phyloP scores from a whole-genome alignment of 2,329 filamentous ascomycete genomes.

The Fusarium sp. region DNA sequence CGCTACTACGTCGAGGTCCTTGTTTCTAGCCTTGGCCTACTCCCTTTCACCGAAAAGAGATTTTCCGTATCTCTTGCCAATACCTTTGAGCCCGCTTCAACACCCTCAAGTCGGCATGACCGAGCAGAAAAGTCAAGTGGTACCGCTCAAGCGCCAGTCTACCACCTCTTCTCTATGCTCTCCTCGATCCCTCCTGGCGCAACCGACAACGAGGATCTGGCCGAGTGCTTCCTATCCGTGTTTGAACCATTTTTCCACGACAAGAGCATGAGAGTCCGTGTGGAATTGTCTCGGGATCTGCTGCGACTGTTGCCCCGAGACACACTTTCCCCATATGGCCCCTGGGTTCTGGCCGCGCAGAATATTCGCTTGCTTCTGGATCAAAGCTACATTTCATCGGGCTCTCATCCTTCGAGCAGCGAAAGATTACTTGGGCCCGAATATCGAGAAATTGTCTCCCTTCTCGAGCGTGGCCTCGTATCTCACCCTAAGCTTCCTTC shows the following conservation, averaged over 20 bases:
- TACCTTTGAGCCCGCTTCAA: constrained; percentile 71
- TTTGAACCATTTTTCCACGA: constrained; percentile 70
- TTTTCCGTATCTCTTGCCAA: constrained; percentile 64
- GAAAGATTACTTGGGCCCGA: constrained; percentile 71
- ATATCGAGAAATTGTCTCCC: constrained; percentile 75
- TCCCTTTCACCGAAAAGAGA: constrained; percentile 74
- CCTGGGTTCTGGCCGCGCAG: constrained; percentile 65
- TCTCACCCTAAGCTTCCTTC: constrained; percentile 61
- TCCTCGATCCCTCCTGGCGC: constrained; percentile 62
- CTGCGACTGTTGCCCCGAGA: constrained; percentile 62
- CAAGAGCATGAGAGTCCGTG: constrained; percentile 58
- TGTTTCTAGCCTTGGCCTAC: constrained; percentile 64
- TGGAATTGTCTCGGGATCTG: constrained; percentile 64
- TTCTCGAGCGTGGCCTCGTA: constrained; percentile 73
- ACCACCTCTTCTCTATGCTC: constrained; percentile 74
- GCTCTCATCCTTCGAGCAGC: constrained; percentile 37
- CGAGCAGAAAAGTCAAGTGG: constrained; percentile 64
- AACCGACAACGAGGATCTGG: constrained; percentile 59
- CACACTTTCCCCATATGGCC: constrained; percentile 58
- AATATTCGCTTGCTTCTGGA: constrained; percentile 59
- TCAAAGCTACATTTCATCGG: constrained; percentile 34
- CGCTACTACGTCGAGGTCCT: constrained; percentile 63
- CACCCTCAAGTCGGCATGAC: constrained; percentile 72
- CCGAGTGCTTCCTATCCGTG: constrained; percentile 61
- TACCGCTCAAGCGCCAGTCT: constrained; percentile 68